Percentiles rank a stretch among this genome's conserved stretches.
Evolutionary conservation across 768 basidiomycete species (phyloP).

Genomic region (Calocybe indica): DNA sequence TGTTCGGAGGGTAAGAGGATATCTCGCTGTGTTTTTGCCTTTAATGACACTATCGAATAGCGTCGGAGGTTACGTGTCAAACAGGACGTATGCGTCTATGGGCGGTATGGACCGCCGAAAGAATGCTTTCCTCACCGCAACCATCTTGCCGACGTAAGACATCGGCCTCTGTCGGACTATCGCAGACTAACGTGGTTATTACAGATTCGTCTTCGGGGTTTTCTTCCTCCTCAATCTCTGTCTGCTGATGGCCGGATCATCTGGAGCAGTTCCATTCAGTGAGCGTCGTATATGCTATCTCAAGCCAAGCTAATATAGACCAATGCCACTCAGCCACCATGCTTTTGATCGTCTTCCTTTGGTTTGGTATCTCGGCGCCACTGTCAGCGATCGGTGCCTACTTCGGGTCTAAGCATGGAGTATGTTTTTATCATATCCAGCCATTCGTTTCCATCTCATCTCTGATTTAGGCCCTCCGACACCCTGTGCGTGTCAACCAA

Average conservation of each 20-base stretch:
- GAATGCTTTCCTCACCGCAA: conserved; percentile 85
- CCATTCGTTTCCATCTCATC: not conserved
- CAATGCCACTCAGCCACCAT: conserved; percentile 55
- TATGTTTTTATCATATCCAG: conserved; percentile 27
- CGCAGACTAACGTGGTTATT: not conserved
- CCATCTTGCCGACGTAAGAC: conserved; percentile 78
- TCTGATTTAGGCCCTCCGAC: conserved; percentile 50
- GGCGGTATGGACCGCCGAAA: conserved; percentile 74
- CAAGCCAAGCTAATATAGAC: not conserved
- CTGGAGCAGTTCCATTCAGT: conserved; percentile 96
- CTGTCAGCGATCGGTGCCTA: conserved; percentile 83
- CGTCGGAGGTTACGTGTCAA: conserved; percentile 85
- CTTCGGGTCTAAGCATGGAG: conserved; percentile 82
- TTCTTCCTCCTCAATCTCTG: conserved; percentile 92
- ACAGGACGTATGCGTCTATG: conserved; percentile 73
- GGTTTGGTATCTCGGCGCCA: conserved; percentile 94
- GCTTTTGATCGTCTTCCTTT: conserved; percentile 75
- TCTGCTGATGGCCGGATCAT: conserved; percentile 78
- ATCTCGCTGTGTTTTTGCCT: not conserved
- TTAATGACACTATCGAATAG: conserved; percentile 28
- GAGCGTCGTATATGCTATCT: conserved; percentile 9
- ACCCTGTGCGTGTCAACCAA: conserved; percentile 85
- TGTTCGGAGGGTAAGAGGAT: conserved; percentile 72
- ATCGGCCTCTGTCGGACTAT: not conserved
- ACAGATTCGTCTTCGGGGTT: conserved; percentile 73